Evolutionary conservation across 495 filamentous ascomycete genomes (phyloP).

Genomic region (Xylaria flabelliformis): DNA sequence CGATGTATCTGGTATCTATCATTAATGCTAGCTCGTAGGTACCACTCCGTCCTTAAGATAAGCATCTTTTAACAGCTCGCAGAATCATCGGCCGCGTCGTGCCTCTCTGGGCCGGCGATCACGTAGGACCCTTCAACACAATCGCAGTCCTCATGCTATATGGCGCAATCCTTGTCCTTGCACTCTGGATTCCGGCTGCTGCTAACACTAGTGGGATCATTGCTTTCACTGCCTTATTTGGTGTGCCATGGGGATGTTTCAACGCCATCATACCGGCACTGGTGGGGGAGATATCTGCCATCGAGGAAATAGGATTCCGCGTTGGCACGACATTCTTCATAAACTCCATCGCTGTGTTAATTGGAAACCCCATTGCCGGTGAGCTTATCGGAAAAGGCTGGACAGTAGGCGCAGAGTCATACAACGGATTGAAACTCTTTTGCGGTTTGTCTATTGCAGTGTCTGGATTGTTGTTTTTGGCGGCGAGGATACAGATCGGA

Average conservation of each 20-base stretch:
- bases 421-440: slow-evolving; percentile 9
- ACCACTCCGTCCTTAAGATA: neutral
- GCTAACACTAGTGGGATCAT: slow-evolving; percentile 37
- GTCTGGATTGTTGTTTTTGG: neutral
- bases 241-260: slow-evolving; percentile 31
- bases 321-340: slow-evolving; percentile 10
- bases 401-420: slow-evolving; percentile 4
- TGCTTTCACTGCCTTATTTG: slow-evolving; percentile 46
- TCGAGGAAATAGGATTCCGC: slow-evolving; percentile 12
- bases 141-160: slow-evolving; percentile 1
- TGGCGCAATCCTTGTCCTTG: slow-evolving; percentile 30
- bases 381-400: slow-evolving; percentile 4
- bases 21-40: slow-evolving; percentile 7
- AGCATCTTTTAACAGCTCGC: neutral
- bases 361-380: slow-evolving; percentile 8
- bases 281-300: slow-evolving; percentile 11
- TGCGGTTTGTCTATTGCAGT: slow-evolving; percentile 7
- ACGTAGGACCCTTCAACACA: slow-evolving; percentile 2
- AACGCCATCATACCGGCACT: slow-evolving; percentile 8
- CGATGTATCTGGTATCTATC: neutral
- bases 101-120: slow-evolving; percentile 11
- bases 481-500: neutral
- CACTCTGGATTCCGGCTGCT: slow-evolving; percentile 39
- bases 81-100: slow-evolving; percentile 15
- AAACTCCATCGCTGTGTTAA: neutral